These are phyloP conservation scores for Chloranthus sessilifolius DNA, from an alignment of 164 flowering plant genomes.

Conservation along the genomic window DNA sequence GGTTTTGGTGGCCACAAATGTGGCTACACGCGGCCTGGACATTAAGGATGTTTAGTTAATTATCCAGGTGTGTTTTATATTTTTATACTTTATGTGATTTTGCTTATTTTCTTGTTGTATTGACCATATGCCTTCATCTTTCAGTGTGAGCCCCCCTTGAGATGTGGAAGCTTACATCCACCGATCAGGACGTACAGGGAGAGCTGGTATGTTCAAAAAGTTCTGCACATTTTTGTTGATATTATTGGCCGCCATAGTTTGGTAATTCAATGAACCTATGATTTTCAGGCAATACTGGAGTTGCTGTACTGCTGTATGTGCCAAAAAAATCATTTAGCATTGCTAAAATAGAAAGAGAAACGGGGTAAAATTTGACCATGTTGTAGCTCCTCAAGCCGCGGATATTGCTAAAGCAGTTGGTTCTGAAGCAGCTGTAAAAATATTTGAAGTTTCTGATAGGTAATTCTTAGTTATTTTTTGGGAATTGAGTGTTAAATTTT, in stretches of 20 bases:
- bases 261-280: neutral
- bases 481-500: no score
- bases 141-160: constrained; percentile 95
- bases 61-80: constrained; percentile 57
- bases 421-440: constrained; percentile 60
- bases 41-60: constrained; percentile 92
- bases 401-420: constrained; percentile 90
- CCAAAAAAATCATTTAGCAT: constrained; percentile 57
- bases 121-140: no score
- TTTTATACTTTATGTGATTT: neutral
- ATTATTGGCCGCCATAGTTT: no score
- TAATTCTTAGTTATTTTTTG: constrained; percentile 20
- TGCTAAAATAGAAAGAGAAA: constrained; percentile 73
- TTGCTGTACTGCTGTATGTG: constrained; percentile 93
- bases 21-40: constrained; percentile 94
- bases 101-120: no score
- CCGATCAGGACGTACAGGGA: constrained; percentile 97
- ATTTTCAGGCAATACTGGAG: constrained; percentile 68
- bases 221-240: neutral
- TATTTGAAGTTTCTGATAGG: constrained; percentile 73
- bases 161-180: constrained; percentile 97
- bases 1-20: constrained; percentile 91
- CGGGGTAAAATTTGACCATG: constrained; percentile 94
- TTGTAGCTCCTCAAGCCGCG: constrained; percentile 80
- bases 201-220: constrained; percentile 61